These are phyloP conservation scores for Medicago arabica DNA, from an alignment of 306 rosid genomes.

Conservation along the genomic window DNA sequence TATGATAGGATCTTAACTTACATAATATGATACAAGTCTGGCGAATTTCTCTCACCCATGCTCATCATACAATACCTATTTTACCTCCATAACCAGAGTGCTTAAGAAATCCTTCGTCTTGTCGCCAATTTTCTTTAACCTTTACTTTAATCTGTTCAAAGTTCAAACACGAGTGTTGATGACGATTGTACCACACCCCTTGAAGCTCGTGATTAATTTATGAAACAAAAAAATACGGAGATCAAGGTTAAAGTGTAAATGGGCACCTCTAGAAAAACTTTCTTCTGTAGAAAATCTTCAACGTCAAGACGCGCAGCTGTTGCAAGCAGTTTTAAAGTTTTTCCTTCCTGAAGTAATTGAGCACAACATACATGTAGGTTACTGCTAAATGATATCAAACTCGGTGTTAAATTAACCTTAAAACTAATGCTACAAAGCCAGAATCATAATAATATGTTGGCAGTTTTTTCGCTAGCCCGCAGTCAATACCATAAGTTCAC, in stretches of 20 bases:
- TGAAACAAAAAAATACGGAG: conserved; percentile 14
- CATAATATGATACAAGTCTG: conserved; percentile 16
- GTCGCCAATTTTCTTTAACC: conserved; percentile 92
- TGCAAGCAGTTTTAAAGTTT: conserved; percentile 91
- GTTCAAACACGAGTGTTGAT: conserved; percentile 42
- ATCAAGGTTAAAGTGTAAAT: conserved; percentile 21
- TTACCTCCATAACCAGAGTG: conserved; percentile 87
- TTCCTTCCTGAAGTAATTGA: conserved; percentile 75
- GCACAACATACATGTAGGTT: conserved; percentile 26
- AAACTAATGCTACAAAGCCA: conserved; percentile 2
- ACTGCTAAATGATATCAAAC: conserved; percentile 22
- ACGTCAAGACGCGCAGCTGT: conserved; percentile 92
- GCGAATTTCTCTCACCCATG: conserved; percentile 18
- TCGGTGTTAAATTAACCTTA: not conserved
- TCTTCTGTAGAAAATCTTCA: conserved; percentile 89
- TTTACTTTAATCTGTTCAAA: conserved; percentile 87
- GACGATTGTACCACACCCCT: conserved; percentile 4
- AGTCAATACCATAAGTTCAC: conserved; percentile 10
- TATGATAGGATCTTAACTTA: conserved; percentile 36
- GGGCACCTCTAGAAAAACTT: conserved; percentile 88
- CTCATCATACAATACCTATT: conserved; percentile 61
- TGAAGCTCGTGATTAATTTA: conserved; percentile 26
- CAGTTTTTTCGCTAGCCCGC: not conserved
- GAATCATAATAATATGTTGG: not conserved
- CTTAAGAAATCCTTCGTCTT: conserved; percentile 86